Evolutionary conservation across 164 flowering plant genomes (phyloP), one percentile per base, ranked within the genome.

Genomic region (Vitis amurensis): DNA sequence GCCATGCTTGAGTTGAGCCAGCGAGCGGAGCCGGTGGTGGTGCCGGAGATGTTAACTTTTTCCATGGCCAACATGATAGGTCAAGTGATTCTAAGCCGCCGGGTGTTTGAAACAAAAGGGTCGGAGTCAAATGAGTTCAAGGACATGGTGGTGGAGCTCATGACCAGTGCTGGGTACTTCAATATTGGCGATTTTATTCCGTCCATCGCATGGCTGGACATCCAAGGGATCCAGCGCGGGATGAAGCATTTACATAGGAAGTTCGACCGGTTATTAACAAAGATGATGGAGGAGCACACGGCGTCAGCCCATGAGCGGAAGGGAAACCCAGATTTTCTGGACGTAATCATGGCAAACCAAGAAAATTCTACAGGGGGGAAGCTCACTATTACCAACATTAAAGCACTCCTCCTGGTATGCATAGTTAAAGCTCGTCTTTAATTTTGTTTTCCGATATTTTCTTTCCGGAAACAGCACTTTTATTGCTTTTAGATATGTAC

Each of bases 181-280:
- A 83, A 82, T 60, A 72, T 84, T 16, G 89, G 89, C 0, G 86
- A 86, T n/a, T 83, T 78, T 50, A 82, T 83, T 1, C 87, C 89
- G 1, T 72, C 82, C 0, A 59, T 86, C 29, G 83, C 76, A 1
- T 79, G 83, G 81, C 61, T 83, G 83, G 85, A 85, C 29, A 61
- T 85, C 64, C 86, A 81, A 56, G 86, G 88, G 17, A 78, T 81
- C 11, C 75, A 66, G 60, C n/a, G 69, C 0, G 73, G 74, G 52
- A 85, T 80, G 86, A 85, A 83, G 79, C 31, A 16, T 11, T 17
- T 85, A 53, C 82, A 79, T 37, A 73, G 67, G 66, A 78, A 69
- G 50, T 83, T 74, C 48, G 88, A 85, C 48, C 31, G 0, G 0
- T 49, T 81, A 3, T 14, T 85, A 53, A 66, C 70, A 3, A 73